Evolutionary conservation across 2,329 filamentous ascomycete genomes (phyloP), one percentile per base, ranked within the genome.

Genomic region (Alternaria arborescens): DNA sequence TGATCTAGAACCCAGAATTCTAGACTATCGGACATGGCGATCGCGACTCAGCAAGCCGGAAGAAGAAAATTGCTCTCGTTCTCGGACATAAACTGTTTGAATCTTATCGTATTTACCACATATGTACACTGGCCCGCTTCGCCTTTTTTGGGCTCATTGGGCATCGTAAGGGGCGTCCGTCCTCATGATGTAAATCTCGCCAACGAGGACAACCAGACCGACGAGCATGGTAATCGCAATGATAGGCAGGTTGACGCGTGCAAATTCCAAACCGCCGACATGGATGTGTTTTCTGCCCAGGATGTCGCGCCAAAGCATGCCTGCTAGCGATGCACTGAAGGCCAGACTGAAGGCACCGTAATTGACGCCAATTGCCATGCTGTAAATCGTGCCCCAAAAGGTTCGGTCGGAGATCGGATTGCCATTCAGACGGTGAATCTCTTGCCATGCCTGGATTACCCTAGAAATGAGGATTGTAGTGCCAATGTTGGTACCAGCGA

Each of bases 401-500:
- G 85, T 90, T 4, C 89, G 84, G 43, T 91, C 80, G 12, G 81
- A 85, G 51, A 92, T 89, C 1, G 82, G 75, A 1, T 74, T 77
- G 0, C 77, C 77, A 40, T 81, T 84, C 0, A 65, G 60, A 0
- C 71, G 56, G 65, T 89, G 87, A 41, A 92, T 90, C 2, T 79
- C 69, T 63, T 86, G 80, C 90, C 90, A 92, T 0, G 86, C 80
- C 72, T 92, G 90, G 11, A 92, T 86, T 7, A 92, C 85, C 3
- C 90, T 87, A 8, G 86, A 91, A 1, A 92, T 82, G 0, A 92
- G 85, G 70, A 93, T 92, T 0, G 90, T 89, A 0, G 90, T 91
- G 34, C 90, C 90, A 53, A 92, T 92, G 65, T 92, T 92, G 2
- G 90, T 92, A 18, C 90, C 90, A 0, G 90, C 88, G 67, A 92